These are phyloP conservation scores for Buxus sempervirens DNA, from an alignment of 164 flowering plant species.

Conservation along the genomic window DNA sequence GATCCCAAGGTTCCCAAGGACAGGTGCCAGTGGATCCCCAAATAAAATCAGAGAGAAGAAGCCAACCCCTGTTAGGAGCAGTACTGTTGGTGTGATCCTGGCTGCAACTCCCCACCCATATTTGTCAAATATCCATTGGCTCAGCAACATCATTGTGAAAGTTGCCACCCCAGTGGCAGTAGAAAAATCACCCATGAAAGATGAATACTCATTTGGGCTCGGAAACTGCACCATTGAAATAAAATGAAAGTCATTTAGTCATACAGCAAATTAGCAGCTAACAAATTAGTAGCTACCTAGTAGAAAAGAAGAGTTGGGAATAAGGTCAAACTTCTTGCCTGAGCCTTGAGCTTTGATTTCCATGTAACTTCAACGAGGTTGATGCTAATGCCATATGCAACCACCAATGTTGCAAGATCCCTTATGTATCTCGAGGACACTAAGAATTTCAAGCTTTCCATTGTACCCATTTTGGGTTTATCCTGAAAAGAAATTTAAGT, in stretches of 20 bases:
- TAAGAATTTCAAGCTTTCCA: conserved; percentile 91
- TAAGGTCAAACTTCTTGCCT: conserved; percentile 32
- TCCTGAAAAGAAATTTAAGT: conserved; percentile 36
- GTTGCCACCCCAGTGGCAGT: conserved; percentile 93
- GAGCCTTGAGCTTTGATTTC: conserved; percentile 99
- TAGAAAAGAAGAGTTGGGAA: not conserved
- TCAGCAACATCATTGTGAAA: conserved; percentile 92
- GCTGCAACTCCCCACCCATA: conserved; percentile 99
- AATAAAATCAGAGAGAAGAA: conserved; percentile 1
- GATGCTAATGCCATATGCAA: conserved; percentile 96
- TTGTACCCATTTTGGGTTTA: conserved; percentile 77
- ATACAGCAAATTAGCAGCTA: no score
- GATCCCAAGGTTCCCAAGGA: not conserved
- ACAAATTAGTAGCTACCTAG: no score
- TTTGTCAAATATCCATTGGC: conserved; percentile 74
- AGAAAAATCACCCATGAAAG: conserved; percentile 99
- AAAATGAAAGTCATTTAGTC: no score
- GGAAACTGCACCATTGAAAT: conserved; percentile 64
- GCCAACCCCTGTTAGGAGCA: conserved; percentile 59
- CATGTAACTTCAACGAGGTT: conserved; percentile 98
- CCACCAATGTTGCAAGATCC: conserved; percentile 94
- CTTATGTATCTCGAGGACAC: conserved; percentile 79
- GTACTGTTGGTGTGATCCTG: conserved; percentile 86
- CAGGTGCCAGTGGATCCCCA: conserved; percentile 28
- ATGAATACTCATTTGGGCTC: conserved; percentile 93